Evolutionary conservation across 306 rosid genomes (phyloP), one percentile per base, ranked within the genome.

Genomic region (Pyrus bretschneideri): DNA sequence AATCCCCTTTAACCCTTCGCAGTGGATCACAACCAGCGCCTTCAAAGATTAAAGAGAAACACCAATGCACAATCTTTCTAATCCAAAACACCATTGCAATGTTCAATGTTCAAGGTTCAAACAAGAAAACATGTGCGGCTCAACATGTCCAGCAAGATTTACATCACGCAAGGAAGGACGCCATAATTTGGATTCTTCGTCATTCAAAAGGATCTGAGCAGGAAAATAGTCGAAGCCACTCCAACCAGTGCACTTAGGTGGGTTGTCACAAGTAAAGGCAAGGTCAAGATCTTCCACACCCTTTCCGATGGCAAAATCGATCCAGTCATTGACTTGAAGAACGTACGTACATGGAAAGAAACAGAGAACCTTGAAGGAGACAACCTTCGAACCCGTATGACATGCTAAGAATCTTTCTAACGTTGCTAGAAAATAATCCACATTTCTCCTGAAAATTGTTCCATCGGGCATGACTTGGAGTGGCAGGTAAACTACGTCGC

Each of bases 51-150:
- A 21, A n/a, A 73, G 69, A 14, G 68, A 15, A 73, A 10, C 46
- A 21, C 49, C 70, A 19, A 73, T 2, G 77, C 27, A 22, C 27
- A 73, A 25, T 2, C 12, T 17, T 25, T 73, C 69, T 42, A 73
- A 23, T 42, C 77, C 77, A 25, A 23, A 60, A 73, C 77, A 73
- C 58, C 69, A 44, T 9, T 17, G 77, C 77, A 73, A 42, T 73
- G 69, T 61, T 65, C 60, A 73, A 73, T n/a, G 45, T 42, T 73
- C 58, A 59, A 59, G 69, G 42, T 60, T 59, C 18, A 42, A 4
- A 73, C 69, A 73, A 42, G 69, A 60, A 17, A 73, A 73, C 27
- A 60, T 23, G 27, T 8, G 40, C 3, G 44, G 69, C 19, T 61
- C 27, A 42, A 42, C 69, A 15, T 14, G 57, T 59, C 77, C 77